Conservation (phyloP, 495 filamentous ascomycete species). For the Saxispiralis lemnorum region DNA sequence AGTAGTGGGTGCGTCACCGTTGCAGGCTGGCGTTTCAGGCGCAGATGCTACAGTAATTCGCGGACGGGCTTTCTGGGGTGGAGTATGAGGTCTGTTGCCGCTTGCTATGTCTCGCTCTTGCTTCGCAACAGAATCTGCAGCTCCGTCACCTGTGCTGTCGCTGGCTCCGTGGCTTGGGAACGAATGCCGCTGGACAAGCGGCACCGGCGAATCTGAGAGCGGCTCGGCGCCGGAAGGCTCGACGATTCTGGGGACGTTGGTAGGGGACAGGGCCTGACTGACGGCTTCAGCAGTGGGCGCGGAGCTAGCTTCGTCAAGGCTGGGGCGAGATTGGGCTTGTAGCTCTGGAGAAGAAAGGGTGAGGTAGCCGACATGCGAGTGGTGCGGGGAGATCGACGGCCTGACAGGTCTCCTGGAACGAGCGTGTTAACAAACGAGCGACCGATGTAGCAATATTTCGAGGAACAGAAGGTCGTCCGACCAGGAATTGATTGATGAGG, state of each 20-base stretch:
- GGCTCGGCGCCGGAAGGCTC: slow-evolving; percentile 12
- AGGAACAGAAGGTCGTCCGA: no score
- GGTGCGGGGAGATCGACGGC: slow-evolving; percentile 47
- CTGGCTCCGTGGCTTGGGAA: not conserved
- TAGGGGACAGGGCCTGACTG: not conserved
- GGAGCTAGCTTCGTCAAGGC: slow-evolving; percentile 11
- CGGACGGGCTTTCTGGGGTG: no score
- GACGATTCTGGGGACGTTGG: slow-evolving; percentile 9
- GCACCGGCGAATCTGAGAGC: not conserved
- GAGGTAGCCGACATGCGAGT: slow-evolving; percentile 62
- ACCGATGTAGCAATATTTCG: not conserved
- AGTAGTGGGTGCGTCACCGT: slow-evolving; percentile 24
- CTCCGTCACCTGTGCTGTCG: no score
- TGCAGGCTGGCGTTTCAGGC: slow-evolving; percentile 6
- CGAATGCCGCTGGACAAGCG: slow-evolving; percentile 4
- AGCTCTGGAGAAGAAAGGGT: slow-evolving; percentile 71
- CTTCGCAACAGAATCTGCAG: no score
- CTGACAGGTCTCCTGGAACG: slow-evolving; percentile 30
- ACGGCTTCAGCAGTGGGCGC: not conserved
- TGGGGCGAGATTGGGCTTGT: slow-evolving; percentile 10
- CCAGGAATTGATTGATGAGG: no score
- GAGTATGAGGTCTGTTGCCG: no score
- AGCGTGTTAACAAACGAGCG: slow-evolving; percentile 15
- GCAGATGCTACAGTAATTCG: no score
- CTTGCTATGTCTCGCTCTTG: no score